phyloP scores from a whole-genome alignment of 2,329 filamentous ascomycete genomes.

The Chaetothyriales sp. region DNA sequence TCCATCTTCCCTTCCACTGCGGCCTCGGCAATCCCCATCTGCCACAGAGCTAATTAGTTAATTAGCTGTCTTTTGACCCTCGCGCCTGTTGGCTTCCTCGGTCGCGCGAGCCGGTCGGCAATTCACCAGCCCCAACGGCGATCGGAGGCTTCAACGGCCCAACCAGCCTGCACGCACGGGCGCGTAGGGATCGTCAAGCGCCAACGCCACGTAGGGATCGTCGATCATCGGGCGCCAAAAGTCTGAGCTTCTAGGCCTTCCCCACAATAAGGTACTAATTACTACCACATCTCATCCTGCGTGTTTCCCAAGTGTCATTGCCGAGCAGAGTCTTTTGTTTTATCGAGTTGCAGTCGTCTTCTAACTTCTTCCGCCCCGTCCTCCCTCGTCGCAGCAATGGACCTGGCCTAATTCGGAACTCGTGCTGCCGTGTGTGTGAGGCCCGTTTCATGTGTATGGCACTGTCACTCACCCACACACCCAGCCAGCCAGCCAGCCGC shows the following conservation, averaged over 20 bases:
- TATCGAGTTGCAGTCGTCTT: background rate
- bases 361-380: too few species aligned
- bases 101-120: too few species aligned
- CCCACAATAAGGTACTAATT: background rate
- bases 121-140: too few species aligned
- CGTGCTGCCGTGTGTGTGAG: background rate
- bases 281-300: background rate
- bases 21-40: background rate
- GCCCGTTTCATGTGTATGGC: background rate
- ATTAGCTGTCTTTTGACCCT: too few species aligned
- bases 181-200: background rate
- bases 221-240: background rate
- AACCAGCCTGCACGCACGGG: background rate
- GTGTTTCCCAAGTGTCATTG: background rate
- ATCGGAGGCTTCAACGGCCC: background rate
- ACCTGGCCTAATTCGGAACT: too few species aligned
- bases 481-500: background rate
- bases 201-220: background rate
- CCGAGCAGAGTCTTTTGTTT: background rate
- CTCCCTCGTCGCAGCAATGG: background rate
- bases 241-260: background rate
- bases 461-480: background rate
- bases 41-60: background rate
- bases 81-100: too few species aligned
- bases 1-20: background rate